Evolutionary conservation across 2,329 filamentous ascomycete species (phyloP).

Genomic region (Ophioceras dolichostomum): DNA sequence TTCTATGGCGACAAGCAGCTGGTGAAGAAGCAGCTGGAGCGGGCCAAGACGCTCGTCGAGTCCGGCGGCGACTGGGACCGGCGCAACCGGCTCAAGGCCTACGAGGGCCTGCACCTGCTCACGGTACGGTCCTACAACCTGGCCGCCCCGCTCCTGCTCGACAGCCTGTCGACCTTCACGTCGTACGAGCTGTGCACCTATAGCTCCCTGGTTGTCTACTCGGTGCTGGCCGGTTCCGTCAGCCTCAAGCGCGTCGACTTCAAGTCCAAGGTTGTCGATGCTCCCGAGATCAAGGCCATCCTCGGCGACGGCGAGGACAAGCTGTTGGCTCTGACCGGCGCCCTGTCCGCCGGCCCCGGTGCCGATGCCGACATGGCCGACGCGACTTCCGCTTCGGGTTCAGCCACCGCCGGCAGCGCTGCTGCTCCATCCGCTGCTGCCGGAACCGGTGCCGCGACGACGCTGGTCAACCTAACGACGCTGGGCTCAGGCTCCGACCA

Average conservation of each 20-base stretch:
- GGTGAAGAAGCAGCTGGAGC: conserved; percentile 88
- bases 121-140: conserved; percentile 84
- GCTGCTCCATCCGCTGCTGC: not conserved
- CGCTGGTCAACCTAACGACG: conserved; percentile 81
- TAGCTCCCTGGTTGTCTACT: conserved; percentile 87
- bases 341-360: conserved; percentile 68
- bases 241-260: conserved; percentile 96
- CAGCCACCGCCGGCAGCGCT: conserved; percentile 21
- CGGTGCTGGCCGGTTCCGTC: conserved; percentile 85
- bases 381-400: conserved; percentile 33
- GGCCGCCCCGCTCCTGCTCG: conserved; percentile 84
- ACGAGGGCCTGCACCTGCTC: conserved; percentile 87
- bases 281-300: conserved; percentile 95
- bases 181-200: conserved; percentile 98
- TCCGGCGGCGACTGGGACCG: conserved; percentile 97
- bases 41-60: conserved; percentile 82
- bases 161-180: conserved; percentile 95
- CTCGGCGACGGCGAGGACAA: conserved; percentile 84
- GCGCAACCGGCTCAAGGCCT: conserved; percentile 95
- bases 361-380: conserved; percentile 69
- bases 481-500: conserved; percentile 59
- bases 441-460: conserved; percentile 28
- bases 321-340: conserved; percentile 67
- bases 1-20: conserved; percentile 92
- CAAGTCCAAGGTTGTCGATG: conserved; percentile 97